These are phyloP conservation scores for Protomyces gravidus DNA, from an alignment of 1,139 yeast species.

Conservation along the genomic window DNA sequence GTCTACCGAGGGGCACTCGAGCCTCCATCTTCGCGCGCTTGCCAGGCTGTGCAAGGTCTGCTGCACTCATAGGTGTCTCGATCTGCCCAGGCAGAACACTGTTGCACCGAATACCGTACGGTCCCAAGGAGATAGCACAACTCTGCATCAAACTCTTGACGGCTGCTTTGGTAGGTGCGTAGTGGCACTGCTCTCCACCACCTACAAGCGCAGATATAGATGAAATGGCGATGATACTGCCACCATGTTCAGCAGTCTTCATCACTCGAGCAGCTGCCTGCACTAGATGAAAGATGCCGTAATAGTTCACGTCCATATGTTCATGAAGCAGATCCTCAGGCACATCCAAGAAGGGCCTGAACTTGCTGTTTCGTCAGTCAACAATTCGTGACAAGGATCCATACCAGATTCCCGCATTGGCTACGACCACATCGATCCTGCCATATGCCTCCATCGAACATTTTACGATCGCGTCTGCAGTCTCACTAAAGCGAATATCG, in stretches of 20 bases:
- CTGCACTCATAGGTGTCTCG: conserved; percentile 45
- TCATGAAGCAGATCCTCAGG: conserved; percentile 46
- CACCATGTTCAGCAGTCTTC: conserved; percentile 48
- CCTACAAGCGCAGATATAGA: conserved; percentile 51
- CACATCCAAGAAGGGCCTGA: conserved; percentile 43
- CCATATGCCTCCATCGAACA: conserved; percentile 45
- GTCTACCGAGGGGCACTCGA: conserved; percentile 48
- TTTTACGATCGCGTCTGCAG: conserved; percentile 42
- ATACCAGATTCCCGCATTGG: conserved; percentile 51
- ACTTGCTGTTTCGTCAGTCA: conserved; percentile 33
- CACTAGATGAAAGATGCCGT: conserved; percentile 47
- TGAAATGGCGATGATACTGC: conserved; percentile 48
- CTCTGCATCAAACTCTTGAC: conserved; percentile 52
- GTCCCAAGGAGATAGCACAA: conserved; percentile 53
- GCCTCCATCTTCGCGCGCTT: conserved; percentile 40
- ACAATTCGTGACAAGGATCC: background rate
- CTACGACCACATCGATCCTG: conserved; percentile 46
- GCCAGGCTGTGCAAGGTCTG: conserved; percentile 44
- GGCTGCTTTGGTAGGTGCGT: conserved; percentile 59
- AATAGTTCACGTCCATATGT: conserved; percentile 46
- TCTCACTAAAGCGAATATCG: conserved; percentile 46
- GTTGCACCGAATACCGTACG: conserved; percentile 47
- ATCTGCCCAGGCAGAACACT: conserved; percentile 58
- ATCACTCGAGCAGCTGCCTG: conserved; percentile 50
- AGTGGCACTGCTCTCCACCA: conserved; percentile 54